A percentile compares a stretch with the other conserved stretches of the same genome.
phyloP scores from a whole-genome alignment of 208 protist species.

The Spongospora subterranea region DNA sequence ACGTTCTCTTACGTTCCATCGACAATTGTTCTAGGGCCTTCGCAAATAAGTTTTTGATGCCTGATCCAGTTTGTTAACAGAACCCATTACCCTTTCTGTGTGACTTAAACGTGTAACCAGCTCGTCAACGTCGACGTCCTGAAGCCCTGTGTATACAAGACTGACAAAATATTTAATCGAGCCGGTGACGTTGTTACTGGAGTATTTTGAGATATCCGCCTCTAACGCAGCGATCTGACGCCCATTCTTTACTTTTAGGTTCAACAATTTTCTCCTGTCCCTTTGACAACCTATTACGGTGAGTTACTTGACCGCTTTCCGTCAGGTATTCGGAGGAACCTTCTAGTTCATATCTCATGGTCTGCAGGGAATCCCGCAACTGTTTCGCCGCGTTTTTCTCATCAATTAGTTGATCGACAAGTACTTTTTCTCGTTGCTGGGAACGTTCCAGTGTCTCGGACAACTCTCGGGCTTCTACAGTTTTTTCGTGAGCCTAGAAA shows the following conservation, averaged over 20 bases:
- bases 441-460: slow-evolving; percentile 9
- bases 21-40: too few species aligned
- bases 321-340: background rate
- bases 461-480: background rate
- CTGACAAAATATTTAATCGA: background rate
- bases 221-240: slow-evolving; percentile 1
- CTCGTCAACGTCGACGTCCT: background rate
- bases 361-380: background rate
- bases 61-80: too few species aligned
- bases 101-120: background rate
- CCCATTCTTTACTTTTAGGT: background rate
- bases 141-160: background rate
- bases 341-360: background rate
- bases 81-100: background rate
- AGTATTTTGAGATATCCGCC: background rate
- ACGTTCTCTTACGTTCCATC: too few species aligned
- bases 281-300: background rate
- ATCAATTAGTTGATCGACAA: slow-evolving; percentile 24
- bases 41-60: too few species aligned
- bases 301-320: background rate
- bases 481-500: background rate
- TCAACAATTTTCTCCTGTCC: background rate
- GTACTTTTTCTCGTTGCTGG: background rate
- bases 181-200: background rate
- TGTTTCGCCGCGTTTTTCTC: slow-evolving; percentile 25